A percentile compares a stretch with the other conserved stretches of the same genome.
phyloP scores from a whole-genome alignment of 495 filamentous ascomycete species.

The Peziza echinospora region DNA sequence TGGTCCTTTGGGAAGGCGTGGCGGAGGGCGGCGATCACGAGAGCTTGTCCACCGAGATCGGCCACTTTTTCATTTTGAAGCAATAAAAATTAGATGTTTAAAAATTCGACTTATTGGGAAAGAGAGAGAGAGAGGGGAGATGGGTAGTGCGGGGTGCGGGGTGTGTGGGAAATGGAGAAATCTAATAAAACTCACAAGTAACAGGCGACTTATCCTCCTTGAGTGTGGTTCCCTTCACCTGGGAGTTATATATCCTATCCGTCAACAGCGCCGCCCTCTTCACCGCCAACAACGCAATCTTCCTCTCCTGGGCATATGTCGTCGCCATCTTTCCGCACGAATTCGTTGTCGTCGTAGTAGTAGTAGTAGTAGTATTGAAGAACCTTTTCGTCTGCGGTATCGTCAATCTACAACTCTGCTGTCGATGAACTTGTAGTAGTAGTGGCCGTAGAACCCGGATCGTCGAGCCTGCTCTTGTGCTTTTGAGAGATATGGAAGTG shows the following conservation, averaged over 20 bases:
- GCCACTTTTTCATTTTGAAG: constrained; percentile 29
- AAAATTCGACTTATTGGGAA: too few relatives aligned
- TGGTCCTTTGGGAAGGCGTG: constrained; percentile 76
- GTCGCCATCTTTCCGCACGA: too few relatives aligned
- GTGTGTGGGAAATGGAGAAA: too few relatives aligned
- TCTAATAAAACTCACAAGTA: constrained; percentile 42
- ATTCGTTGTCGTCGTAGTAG: too few relatives aligned
- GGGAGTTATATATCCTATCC: constrained; percentile 77
- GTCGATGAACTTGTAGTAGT: too few relatives aligned
- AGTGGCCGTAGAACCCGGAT: too few relatives aligned
- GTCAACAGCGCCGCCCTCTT: constrained; percentile 76
- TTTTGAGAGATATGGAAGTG: too few relatives aligned
- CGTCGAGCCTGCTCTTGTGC: too few relatives aligned
- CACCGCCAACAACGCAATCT: constrained; percentile 74
- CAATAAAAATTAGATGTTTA: constrained; percentile 1
- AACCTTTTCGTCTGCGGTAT: too few relatives aligned
- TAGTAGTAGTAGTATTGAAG: too few relatives aligned
- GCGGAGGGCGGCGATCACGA: constrained; percentile 77
- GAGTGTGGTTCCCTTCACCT: constrained; percentile 75
- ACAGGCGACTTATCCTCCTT: constrained; percentile 93
- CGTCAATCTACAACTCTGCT: too few relatives aligned
- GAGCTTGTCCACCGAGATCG: constrained; percentile 91
- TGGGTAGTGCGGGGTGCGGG: background rate
- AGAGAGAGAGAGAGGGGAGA: background rate
- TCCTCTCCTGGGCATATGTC: constrained; percentile 69